phyloP scores from a whole-genome alignment of 257 asterid genomes.

The Parsonsia alboflavescens region DNA sequence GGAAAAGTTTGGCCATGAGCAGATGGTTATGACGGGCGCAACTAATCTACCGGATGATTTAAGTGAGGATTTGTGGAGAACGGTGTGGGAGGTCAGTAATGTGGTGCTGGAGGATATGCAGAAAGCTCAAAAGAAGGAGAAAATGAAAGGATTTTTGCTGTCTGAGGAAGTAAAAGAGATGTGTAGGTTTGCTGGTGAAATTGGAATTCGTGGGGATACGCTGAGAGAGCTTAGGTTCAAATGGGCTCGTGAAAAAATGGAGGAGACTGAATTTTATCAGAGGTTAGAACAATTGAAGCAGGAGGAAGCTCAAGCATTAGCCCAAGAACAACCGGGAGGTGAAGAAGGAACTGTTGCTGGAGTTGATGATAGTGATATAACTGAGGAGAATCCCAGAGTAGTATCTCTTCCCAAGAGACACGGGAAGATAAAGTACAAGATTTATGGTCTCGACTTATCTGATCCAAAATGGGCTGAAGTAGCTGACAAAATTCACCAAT shows the following conservation, averaged over 20 bases:
- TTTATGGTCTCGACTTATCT: constrained; percentile 88
- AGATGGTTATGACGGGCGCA: constrained; percentile 27
- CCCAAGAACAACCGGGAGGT: constrained; percentile 12
- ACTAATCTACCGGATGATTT: constrained; percentile 43
- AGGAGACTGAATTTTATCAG: constrained; percentile 64
- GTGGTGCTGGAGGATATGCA: constrained; percentile 71
- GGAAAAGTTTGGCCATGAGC: constrained; percentile 61
- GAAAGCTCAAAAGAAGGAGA: constrained; percentile 80
- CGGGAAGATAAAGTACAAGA: constrained; percentile 79
- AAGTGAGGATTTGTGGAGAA: constrained; percentile 80
- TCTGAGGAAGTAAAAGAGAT: constrained; percentile 85
- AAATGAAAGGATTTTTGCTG: constrained; percentile 76
- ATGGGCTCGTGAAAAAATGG: constrained; percentile 95
- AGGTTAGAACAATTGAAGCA: constrained; percentile 39
- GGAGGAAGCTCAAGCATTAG: constrained; percentile 23
- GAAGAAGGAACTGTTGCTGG: constrained; percentile 18
- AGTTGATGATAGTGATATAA: constrained; percentile 14
- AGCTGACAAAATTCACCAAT: constrained; percentile 72
- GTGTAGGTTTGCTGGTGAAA: constrained; percentile 86
- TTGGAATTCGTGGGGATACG: constrained; percentile 90
- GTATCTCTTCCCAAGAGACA: constrained; percentile 77
- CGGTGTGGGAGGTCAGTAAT: constrained; percentile 80
- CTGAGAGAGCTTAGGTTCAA: constrained; percentile 87
- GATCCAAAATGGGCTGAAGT: constrained; percentile 75
- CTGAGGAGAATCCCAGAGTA: constrained; percentile 27